phyloP scores from a whole-genome alignment of 768 basidiomycete genomes.

The Cyclocybe aegerita region DNA sequence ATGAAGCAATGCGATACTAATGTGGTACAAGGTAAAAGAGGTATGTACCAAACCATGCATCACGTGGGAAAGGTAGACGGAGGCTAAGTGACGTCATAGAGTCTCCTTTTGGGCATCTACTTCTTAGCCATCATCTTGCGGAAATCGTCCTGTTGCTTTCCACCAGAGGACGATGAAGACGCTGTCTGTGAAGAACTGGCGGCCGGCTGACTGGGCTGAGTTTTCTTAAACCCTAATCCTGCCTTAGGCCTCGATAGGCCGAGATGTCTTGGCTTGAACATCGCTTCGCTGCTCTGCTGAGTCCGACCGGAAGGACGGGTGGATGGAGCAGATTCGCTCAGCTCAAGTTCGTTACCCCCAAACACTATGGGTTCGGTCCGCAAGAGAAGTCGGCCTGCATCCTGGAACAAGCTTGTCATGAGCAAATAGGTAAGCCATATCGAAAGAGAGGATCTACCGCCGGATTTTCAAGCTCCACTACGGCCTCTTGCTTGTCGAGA shows the following conservation, averaged over 20 bases:
- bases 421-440: background rate
- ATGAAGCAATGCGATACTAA: background rate
- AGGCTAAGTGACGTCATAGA: background rate
- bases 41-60: background rate
- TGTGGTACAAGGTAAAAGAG: background rate
- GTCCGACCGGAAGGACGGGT: conserved; percentile 31
- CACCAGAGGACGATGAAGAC: conserved; percentile 24
- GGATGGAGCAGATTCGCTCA: conserved; percentile 51
- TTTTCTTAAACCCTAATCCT: conserved; percentile 61
- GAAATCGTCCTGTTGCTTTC: conserved; percentile 81
- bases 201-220: conserved; percentile 15
- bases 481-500: conserved; percentile 54
- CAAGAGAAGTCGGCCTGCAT: conserved; percentile 79
- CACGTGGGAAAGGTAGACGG: too few species aligned
- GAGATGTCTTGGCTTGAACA: conserved; percentile 66
- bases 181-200: conserved; percentile 16
- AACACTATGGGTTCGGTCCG: conserved; percentile 71
- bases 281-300: conserved; percentile 29
- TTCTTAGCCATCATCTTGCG: conserved; percentile 65
- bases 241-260: conserved; percentile 69
- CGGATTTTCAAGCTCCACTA: conserved; percentile 63
- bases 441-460: conserved; percentile 45
- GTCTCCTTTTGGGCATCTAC: background rate
- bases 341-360: conserved; percentile 54
- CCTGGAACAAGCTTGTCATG: conserved; percentile 44